A percentile compares a stretch with the other conserved stretches of the same genome.
phyloP scores from a whole-genome alignment of 768 basidiomycete species.

The Hypholoma fasciculare region DNA sequence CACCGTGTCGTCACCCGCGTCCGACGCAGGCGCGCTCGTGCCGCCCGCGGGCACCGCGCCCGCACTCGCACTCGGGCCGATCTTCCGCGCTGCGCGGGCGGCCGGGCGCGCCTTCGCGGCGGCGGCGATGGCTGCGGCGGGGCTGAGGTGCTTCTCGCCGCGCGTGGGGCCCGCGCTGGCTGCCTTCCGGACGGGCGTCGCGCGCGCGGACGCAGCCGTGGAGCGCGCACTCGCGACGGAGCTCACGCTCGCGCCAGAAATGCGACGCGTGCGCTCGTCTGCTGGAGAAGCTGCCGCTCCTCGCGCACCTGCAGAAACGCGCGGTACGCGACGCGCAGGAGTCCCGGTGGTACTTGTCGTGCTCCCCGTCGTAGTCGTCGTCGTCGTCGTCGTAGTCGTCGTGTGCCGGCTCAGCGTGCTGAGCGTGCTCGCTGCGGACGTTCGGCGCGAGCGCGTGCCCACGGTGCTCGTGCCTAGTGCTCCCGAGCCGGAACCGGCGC shows the following conservation, averaged over 20 bases:
- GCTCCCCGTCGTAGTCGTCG: neutral
- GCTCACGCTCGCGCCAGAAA: slow-evolving; percentile 25
- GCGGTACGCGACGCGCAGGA: neutral
- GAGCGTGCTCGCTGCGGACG: slow-evolving; percentile 30
- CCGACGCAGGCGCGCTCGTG: neutral
- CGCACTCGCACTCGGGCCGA: neutral
- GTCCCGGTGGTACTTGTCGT: neutral
- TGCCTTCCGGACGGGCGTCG: slow-evolving; percentile 25
- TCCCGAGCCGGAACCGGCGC: slow-evolving; percentile 4
- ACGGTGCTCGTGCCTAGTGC: neutral
- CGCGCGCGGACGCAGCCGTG: slow-evolving; percentile 14
- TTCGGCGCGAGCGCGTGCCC: slow-evolving; percentile 26
- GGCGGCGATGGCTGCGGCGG: neutral
- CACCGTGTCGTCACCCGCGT: neutral
- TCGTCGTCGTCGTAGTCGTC: neutral
- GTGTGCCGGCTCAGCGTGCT: slow-evolving; percentile 18
- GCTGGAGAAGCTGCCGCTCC: slow-evolving; percentile 16
- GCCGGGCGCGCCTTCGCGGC: neutral
- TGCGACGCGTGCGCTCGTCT: slow-evolving; percentile 21
- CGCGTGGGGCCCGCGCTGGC: neutral
- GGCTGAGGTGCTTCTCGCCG: slow-evolving; percentile 1
- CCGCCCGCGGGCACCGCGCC: neutral
- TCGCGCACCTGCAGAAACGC: slow-evolving; percentile 5
- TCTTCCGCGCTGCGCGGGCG: neutral
- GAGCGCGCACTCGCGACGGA: slow-evolving; percentile 25